Conservation (phyloP, 2,329 filamentous ascomycete genomes). For the Fusarium concolor region DNA sequence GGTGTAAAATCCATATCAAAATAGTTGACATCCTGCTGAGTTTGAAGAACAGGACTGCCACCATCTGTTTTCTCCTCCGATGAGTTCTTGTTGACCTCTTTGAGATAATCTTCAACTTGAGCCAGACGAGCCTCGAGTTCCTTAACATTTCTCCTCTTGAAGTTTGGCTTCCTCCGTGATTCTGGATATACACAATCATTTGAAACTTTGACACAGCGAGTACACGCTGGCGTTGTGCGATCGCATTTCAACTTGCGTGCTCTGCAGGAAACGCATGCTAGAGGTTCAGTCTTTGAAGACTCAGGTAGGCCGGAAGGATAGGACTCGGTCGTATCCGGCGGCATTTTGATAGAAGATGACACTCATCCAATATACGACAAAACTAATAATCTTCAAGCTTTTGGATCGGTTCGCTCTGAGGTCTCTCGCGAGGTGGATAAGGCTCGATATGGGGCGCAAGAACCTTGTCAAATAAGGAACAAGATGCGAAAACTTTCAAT, state of each 20-base stretch:
- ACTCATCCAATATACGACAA: constrained; percentile 29
- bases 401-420: background rate
- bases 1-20: constrained; percentile 17
- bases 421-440: background rate
- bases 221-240: constrained; percentile 80
- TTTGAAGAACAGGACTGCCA: constrained; percentile 40
- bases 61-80: constrained; percentile 43
- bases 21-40: constrained; percentile 24
- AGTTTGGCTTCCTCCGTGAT: constrained; percentile 86
- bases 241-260: constrained; percentile 91
- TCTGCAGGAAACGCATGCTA: constrained; percentile 87
- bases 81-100: constrained; percentile 65
- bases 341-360: constrained; percentile 23
- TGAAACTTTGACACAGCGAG: constrained; percentile 79
- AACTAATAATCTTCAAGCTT: background rate
- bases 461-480: constrained; percentile 8
- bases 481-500: background rate
- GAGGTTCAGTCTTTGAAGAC: constrained; percentile 55
- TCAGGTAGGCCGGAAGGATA: constrained; percentile 32
- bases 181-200: constrained; percentile 90
- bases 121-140: constrained; percentile 87
- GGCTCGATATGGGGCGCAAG: background rate
- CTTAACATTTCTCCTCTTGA: constrained; percentile 90
- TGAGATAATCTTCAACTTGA: constrained; percentile 84
- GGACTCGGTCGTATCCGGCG: constrained; percentile 41